Percentiles rank a stretch among this genome's conserved stretches.
phyloP scores from a whole-genome alignment of 1,139 yeast genomes.

The Trichomonascaceae sp. region DNA sequence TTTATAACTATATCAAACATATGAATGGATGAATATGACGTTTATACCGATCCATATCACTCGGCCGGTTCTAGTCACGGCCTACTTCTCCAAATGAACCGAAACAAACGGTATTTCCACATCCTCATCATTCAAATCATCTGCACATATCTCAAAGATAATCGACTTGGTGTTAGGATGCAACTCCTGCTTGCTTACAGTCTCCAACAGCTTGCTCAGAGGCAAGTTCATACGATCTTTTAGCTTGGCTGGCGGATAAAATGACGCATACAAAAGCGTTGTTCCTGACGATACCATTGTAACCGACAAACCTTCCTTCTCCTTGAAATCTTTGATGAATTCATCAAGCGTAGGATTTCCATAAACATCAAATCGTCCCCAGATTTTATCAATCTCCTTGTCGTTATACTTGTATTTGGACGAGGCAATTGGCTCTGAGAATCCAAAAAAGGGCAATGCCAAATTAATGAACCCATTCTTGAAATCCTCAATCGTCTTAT shows the following conservation, averaged over 20 bases:
- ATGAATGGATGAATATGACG: not conserved
- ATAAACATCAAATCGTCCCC: conserved; percentile 87
- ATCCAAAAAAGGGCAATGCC: conserved; percentile 95
- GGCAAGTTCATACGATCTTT: conserved; percentile 67
- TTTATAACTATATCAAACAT: not conserved
- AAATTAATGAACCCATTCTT: conserved; percentile 91
- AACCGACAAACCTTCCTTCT: conserved; percentile 77
- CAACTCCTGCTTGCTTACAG: conserved; percentile 77
- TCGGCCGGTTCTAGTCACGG: no score
- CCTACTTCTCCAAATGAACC: conserved; percentile 25
- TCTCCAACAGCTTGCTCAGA: conserved; percentile 68
- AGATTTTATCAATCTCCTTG: conserved; percentile 74
- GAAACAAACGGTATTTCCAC: conserved; percentile 86
- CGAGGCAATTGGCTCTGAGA: conserved; percentile 90
- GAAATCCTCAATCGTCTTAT: conserved; percentile 71
- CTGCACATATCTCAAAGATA: conserved; percentile 86
- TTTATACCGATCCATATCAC: no score
- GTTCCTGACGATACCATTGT: conserved; percentile 92
- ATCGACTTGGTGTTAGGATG: conserved; percentile 69
- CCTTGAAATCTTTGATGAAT: conserved; percentile 67
- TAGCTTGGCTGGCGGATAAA: conserved; percentile 86
- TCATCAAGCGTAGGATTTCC: conserved; percentile 76
- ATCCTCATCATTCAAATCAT: conserved; percentile 88
- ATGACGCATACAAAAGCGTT: conserved; percentile 82
- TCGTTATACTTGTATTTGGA: conserved; percentile 75